These are phyloP conservation scores for Crassisporium funariophilum DNA, from an alignment of 768 basidiomycete genomes.

Conservation along the genomic window DNA sequence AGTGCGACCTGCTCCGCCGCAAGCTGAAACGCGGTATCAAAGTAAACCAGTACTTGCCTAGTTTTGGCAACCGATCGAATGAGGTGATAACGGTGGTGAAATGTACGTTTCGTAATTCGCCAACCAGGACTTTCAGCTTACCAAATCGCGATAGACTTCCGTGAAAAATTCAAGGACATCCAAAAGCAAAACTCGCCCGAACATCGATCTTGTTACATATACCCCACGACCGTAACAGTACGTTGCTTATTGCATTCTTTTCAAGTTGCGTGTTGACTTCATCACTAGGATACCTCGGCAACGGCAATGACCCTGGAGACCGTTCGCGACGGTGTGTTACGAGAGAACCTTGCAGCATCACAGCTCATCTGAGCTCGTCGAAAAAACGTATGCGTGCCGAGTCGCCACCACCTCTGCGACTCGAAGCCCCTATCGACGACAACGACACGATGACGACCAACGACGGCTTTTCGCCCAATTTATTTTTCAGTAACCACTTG, in stretches of 20 bases:
- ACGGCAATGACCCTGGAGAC: slow-evolving; percentile 62
- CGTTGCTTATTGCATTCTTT: slow-evolving; percentile 21
- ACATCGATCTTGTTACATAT: slow-evolving; percentile 60
- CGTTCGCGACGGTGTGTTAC: slow-evolving; percentile 64
- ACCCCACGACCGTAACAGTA: slow-evolving; percentile 71
- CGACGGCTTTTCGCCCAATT: too few relatives aligned
- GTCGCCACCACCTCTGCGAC: not conserved
- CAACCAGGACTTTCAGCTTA: not conserved
- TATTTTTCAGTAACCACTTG: too few relatives aligned
- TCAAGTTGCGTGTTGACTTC: not conserved
- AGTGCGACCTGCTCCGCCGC: slow-evolving; percentile 67
- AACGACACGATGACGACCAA: too few relatives aligned
- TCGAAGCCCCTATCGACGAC: too few relatives aligned
- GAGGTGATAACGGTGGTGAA: slow-evolving; percentile 61
- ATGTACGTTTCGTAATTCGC: slow-evolving; percentile 47
- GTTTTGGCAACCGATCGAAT: slow-evolving; percentile 71
- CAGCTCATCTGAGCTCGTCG: slow-evolving; percentile 47
- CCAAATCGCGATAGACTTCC: slow-evolving; percentile 50
- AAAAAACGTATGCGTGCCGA: not conserved
- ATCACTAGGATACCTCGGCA: slow-evolving; percentile 58
- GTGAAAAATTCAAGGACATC: slow-evolving; percentile 71
- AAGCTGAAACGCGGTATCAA: slow-evolving; percentile 62
- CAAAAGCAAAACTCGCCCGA: slow-evolving; percentile 58
- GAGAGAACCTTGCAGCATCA: slow-evolving; percentile 55
- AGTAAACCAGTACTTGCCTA: slow-evolving; percentile 61